Base-by-base conservation (phyloP, 2,329 filamentous ascomycete species). In the Sporothrix brunneoviolacea region DNA sequence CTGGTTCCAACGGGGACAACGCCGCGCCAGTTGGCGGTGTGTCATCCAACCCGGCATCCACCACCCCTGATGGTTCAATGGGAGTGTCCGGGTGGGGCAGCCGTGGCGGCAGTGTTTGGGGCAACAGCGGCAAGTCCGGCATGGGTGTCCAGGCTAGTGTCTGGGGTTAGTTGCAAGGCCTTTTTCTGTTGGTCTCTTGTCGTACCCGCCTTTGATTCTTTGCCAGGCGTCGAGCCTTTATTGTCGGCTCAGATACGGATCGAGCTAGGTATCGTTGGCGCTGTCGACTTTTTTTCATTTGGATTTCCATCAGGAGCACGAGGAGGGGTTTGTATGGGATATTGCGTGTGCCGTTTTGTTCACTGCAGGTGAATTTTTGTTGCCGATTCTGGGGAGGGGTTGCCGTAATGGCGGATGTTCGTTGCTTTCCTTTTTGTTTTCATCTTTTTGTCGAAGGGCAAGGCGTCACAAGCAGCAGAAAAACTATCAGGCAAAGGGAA, bases 131-230 rank as follows among this genome's bases (percentile, higher is more conserved):
- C 62, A 88, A 87, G 62, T 87, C 83, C 57, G 81, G 82, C 45
- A 82, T 94, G 55, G 88, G 90, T 57, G 86, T 91, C 55, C 89
- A 94, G 66, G 90, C 91, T 57, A 94, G 89, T 57, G 91, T 96
- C 59, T 97, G 91, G 91, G 91, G 91, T 60, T 96, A 83, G 61
- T 48, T 4, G 4, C 12, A 21, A 24, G 37, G 19, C 24, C 19
- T 15, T 22, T n/a, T 15, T 40, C n/a, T n/a, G n/a, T n/a, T n/a
- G n/a, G n/a, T n/a, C n/a, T n/a, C n/a, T n/a, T n/a, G n/a, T n/a
- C n/a, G n/a, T n/a, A n/a, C n/a, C n/a, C n/a, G n/a, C 39, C 22
- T 39, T 10, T 33, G 22, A 27, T 27, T 27, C 39, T 9, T 22
- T 33, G 15, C 40, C 8, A 4, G 13, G 32, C 10, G 16, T 43